A percentile compares a stretch with the other conserved stretches of the same genome.
Conservation (phyloP, 176 grass and related monocot genomes). For the Triticum turgidum region DNA sequence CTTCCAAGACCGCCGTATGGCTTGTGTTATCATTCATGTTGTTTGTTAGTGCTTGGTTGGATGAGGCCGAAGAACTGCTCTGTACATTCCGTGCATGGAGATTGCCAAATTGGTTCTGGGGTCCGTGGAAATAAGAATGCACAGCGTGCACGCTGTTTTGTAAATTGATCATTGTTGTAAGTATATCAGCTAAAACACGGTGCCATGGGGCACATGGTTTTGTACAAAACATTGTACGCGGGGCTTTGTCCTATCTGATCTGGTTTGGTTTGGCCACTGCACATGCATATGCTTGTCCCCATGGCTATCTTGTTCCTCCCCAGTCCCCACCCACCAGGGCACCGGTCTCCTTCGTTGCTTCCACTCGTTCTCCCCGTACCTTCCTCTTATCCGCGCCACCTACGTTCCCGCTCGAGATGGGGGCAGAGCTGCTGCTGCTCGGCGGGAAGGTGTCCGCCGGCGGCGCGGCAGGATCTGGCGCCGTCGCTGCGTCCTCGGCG, state of each 20-base stretch:
- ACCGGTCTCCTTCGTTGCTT: not conserved
- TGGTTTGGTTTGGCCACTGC: not conserved
- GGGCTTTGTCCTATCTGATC: not conserved
- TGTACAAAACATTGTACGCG: not conserved
- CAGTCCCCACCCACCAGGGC: not conserved
- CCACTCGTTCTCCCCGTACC: not conserved
- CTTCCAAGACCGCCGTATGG: not conserved
- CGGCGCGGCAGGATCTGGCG: too few species aligned
- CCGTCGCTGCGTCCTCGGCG: too few species aligned
- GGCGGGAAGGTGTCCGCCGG: too few species aligned
- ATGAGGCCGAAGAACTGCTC: not conserved
- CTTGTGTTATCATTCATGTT: not conserved
- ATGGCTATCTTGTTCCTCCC: not conserved
- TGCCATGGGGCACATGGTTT: not conserved
- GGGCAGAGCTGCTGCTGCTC: too few species aligned
- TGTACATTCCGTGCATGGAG: not conserved
- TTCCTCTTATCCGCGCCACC: not conserved
- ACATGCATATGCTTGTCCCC: not conserved
- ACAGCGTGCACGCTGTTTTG: conserved; percentile 9
- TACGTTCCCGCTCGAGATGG: too few species aligned
- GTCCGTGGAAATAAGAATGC: conserved; percentile 34
- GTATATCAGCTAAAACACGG: not conserved
- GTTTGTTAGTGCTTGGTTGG: not conserved
- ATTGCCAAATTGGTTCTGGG: not conserved
- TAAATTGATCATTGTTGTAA: conserved; percentile 19